Evolutionary conservation across 345 rosid genomes (phyloP), one percentile per base, ranked within the genome.

Genomic region (Sonneratia caseolaris): DNA sequence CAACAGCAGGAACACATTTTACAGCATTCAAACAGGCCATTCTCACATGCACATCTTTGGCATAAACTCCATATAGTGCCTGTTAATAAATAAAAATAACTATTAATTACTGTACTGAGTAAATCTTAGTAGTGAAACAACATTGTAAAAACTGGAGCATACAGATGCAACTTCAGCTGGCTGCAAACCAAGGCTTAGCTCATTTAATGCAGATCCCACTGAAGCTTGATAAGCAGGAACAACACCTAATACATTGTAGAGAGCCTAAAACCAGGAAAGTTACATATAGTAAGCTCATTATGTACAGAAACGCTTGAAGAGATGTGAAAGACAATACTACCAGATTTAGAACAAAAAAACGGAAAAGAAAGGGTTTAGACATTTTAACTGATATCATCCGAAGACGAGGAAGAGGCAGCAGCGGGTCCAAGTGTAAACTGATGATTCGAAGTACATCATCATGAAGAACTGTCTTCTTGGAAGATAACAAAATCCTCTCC

Each of bases 1-100:
- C 83, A 79, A 92, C 89, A 70, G 91, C 89, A 71, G 99, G 99
- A 80, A 92, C 83, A 76, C 97, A 95, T 81, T 86, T 95, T 64
- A 95, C 82, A 45, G 97, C 99, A 83, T 87, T 92, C 79, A 95
- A 85, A 89, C 97, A 95, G 73, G 99, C 93, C 86, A 95, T 82
- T 81, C 99, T 90, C 68, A 95, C 99, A 88, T 92, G 97, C 74
- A 89, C 86, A 74, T 89, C 93, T 79, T 90, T 92, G 53, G 97
- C 85, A 80, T 92, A 95, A n/a, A 95, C 88, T 71, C 99, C 99
- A 79, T 84, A 81, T 64, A 95, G 80, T 11, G 97, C 97, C 97
- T 95, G 86, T 38, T 68, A 81, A 76, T 70, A 27, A n/a, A 74
- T 53, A 75, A 48, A 57, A 67, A 53, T 57, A 37, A 75, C 53